Evolutionary conservation across 225 moss, liverwort and hornwort genomes (phyloP).

Genomic region (Straminergon stramineum): DNA sequence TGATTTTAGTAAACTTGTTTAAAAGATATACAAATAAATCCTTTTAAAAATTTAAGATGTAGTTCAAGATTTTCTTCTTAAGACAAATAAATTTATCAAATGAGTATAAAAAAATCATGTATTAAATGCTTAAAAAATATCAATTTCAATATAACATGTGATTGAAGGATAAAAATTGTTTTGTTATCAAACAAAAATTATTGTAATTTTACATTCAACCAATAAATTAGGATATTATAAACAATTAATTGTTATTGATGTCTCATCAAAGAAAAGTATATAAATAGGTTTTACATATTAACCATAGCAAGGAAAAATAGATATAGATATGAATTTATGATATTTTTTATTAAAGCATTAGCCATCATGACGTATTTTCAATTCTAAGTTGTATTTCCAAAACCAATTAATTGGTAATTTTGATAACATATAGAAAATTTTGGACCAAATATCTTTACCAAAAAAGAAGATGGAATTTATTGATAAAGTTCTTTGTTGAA

Average conservation of each 20-base stretch:
- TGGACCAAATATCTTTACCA: not conserved
- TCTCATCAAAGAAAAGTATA: not conserved
- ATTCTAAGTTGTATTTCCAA: not conserved
- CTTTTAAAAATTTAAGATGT: not conserved
- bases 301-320: too few species aligned
- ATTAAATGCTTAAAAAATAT: too few species aligned
- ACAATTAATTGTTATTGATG: not conserved
- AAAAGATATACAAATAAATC: not conserved
- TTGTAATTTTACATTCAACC: not conserved
- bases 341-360: too few species aligned
- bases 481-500: not conserved
- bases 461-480: not conserved
- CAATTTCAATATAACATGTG: not conserved
- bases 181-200: too few species aligned
- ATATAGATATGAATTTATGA: not conserved
- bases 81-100: too few species aligned
- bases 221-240: not conserved
- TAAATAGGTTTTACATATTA: not conserved
- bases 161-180: not conserved
- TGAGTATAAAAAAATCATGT: rapidly evolving
- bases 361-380: not conserved
- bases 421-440: too few species aligned
- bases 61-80: too few species aligned
- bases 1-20: too few species aligned
- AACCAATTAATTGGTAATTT: not conserved